Base-by-base conservation (phyloP, 2,329 filamentous ascomycete species). In the Diaporthe destruens region DNA sequence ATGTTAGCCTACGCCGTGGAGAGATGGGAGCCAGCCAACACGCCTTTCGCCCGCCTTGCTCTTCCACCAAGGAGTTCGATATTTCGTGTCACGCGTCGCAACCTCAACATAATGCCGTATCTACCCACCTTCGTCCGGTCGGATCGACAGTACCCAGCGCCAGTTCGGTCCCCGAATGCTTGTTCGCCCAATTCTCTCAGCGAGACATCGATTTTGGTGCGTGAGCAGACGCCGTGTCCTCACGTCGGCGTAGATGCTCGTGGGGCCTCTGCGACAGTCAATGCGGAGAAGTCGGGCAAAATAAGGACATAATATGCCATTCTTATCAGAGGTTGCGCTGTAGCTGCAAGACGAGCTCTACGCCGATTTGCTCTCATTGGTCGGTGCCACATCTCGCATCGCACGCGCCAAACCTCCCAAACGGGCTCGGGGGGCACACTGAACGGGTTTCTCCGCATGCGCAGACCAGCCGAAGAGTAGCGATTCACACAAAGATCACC, bases 21-120 rank as follows among this genome's bases (percentile, higher is more conserved):
- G 57, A 72, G 53, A 61, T 63, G 44, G 66, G 59, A 72, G 53
- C 66, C 72, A 70, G 59, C 54, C 16, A 59, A 47, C 36, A 53
- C 61, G 29, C 23, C 29, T 29, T 42, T 39, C 68, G 32, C 44
- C 36, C 29, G 42, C 42, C 42, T 25, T 25, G 25, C 57, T 23
- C 23, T 61, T 18, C 44, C 39, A 23, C 67, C 67, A 23, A 71
- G 39, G 71, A 42, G n/a, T 34, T n/a, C 39, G 20, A 66, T 53
- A 63, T 51, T 34, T 39, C 47, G 55, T 68, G 54, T 42, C 23
- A 51, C 61, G 32, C 42, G 9, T 47, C 44, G 51, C 25, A 36
- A 53, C 51, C 49, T 42, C 56, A 29, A 65, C 44, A 34, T 9
- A 47, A 55, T 18, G 12, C 61, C 44, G 61, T 36, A 18, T 53